These are phyloP conservation scores for Phytophthora idaei DNA, from an alignment of 352 stramenopile species.

Conservation along the genomic window DNA sequence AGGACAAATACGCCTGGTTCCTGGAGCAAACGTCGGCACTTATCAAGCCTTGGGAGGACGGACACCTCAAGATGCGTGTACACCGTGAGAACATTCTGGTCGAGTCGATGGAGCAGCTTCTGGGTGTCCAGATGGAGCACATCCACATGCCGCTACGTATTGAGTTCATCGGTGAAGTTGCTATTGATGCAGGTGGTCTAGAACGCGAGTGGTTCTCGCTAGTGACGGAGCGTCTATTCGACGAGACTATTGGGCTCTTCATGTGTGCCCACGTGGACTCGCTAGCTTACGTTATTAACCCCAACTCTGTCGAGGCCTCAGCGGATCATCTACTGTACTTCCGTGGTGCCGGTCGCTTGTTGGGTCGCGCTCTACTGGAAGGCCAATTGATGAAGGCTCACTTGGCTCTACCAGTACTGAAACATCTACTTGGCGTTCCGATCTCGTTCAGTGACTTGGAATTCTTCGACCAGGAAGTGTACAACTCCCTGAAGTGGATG, in stretches of 20 bases:
- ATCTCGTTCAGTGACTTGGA: constrained; percentile 92
- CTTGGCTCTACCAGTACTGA: constrained; percentile 85
- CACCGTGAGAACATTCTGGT: constrained; percentile 86
- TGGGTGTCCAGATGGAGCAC: constrained; percentile 86
- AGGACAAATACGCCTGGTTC: constrained; percentile 91
- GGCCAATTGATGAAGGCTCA: constrained; percentile 92
- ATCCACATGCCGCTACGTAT: constrained; percentile 89
- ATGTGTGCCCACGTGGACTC: constrained; percentile 85
- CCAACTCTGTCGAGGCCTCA: constrained; percentile 80
- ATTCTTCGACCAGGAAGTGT: constrained; percentile 87
- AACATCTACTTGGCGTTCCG: constrained; percentile 81
- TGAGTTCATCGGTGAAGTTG: constrained; percentile 89
- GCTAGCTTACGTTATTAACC: constrained; percentile 83
- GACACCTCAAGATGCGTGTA: constrained; percentile 85
- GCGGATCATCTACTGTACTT: constrained; percentile 98
- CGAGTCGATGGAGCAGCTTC: constrained; percentile 85
- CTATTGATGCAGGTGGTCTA: constrained; percentile 89
- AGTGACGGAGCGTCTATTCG: constrained; percentile 86
- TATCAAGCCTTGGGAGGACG: constrained; percentile 87
- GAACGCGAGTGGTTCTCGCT: constrained; percentile 91
- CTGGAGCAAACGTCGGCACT: constrained; percentile 82
- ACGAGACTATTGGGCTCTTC: constrained; percentile 88
- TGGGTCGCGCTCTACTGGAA: constrained; percentile 97
- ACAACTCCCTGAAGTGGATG: constrained; percentile 86
- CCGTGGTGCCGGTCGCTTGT: constrained; percentile 92